phyloP scores from a whole-genome alignment of 1,284 basidiomycete species.

The Cryptococcus sp. region DNA sequence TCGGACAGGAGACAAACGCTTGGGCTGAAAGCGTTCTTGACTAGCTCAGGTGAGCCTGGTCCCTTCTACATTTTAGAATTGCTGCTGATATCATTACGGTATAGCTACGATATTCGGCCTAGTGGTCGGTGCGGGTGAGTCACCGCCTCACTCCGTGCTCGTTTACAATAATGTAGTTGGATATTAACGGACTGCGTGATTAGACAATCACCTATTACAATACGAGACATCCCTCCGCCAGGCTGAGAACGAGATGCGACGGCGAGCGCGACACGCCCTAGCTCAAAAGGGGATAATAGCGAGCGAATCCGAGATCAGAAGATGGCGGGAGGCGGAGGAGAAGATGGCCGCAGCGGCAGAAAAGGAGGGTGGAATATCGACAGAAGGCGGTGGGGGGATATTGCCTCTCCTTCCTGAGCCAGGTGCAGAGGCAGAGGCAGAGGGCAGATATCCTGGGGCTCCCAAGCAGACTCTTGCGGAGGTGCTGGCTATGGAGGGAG shows the following conservation, averaged over 20 bases:
- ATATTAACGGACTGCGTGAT: background rate
- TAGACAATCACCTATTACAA: constrained; percentile 70
- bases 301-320: constrained; percentile 78
- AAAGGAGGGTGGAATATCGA: constrained; percentile 4
- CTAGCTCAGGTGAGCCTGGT: constrained; percentile 33
- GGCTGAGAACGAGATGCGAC: constrained; percentile 68
- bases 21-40: constrained; percentile 71
- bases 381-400: background rate
- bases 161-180: background rate
- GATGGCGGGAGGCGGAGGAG: constrained; percentile 66
- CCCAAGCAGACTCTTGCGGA: too few relatives aligned
- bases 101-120: constrained; percentile 68
- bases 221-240: constrained; percentile 68
- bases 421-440: background rate
- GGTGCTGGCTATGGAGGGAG: too few relatives aligned
- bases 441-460: background rate
- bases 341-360: constrained; percentile 15
- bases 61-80: background rate
- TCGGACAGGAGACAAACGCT: constrained; percentile 69
- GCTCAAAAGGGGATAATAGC: constrained; percentile 71
- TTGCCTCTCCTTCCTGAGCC: background rate
- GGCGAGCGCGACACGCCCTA: constrained; percentile 72
- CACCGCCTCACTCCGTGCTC: background rate
- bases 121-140: constrained; percentile 61
- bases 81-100: constrained; percentile 12